Evolutionary conservation across 331 rosid genomes (phyloP).

Genomic region (Telfairia occidentalis): DNA sequence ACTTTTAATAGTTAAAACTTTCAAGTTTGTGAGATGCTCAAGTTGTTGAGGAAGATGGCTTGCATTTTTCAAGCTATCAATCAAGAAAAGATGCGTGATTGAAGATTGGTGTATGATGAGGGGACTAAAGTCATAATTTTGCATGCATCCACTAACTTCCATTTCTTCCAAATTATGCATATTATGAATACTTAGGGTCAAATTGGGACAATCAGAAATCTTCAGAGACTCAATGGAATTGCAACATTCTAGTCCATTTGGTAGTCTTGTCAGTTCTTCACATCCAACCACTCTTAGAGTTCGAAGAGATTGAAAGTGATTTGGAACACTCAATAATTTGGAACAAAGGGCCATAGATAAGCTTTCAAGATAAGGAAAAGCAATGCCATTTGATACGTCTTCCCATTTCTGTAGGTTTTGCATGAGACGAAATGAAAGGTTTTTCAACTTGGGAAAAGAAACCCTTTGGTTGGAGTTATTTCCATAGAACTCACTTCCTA

Average conservation of each 20-base stretch:
- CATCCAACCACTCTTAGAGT: not conserved
- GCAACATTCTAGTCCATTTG: not conserved
- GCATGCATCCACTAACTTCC: not conserved
- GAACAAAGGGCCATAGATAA: not conserved
- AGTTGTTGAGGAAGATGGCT: not conserved
- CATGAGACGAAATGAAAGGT: not conserved
- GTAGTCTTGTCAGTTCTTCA: not conserved
- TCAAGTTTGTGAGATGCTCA: not conserved
- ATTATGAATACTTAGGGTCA: not conserved
- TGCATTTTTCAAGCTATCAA: not conserved
- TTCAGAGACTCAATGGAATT: not conserved
- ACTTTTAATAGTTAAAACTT: not conserved
- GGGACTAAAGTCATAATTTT: not conserved
- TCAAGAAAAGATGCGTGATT: not conserved
- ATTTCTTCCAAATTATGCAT: not conserved
- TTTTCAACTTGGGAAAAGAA: not conserved
- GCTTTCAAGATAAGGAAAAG: not conserved
- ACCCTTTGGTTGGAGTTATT: not conserved
- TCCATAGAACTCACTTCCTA: not conserved
- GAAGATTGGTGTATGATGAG: not conserved
- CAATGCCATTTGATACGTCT: not conserved
- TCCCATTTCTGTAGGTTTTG: not conserved
- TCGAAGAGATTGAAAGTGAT: not conserved
- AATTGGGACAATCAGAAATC: not conserved
- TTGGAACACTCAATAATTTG: not conserved